Percentiles rank a stretch among this genome's conserved stretches.
Evolutionary conservation across 768 basidiomycete genomes (phyloP).

Genomic region (Phylloporus sp.): DNA sequence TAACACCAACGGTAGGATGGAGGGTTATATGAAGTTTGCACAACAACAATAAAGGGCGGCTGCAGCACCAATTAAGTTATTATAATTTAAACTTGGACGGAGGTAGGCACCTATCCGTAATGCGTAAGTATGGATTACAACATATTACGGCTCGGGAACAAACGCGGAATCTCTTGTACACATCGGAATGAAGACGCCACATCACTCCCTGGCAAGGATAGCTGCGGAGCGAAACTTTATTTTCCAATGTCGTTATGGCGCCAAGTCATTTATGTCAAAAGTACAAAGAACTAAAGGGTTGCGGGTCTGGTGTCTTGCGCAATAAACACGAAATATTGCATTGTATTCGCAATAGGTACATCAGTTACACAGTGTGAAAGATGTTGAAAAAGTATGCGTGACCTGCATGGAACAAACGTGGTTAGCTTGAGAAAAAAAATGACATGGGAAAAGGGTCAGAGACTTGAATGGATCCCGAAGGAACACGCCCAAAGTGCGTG

Average conservation of each 20-base stretch:
- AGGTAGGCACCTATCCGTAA: slow-evolving; percentile 8
- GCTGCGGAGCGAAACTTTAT: slow-evolving; percentile 3
- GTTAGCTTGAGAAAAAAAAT: slow-evolving; percentile 14
- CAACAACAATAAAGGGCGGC: neutral
- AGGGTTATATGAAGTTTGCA: neutral
- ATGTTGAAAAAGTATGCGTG: neutral
- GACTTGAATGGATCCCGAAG: slow-evolving; percentile 83
- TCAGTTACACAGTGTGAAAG: neutral
- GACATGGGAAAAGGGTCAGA: slow-evolving; percentile 43
- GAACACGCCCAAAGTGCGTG: slow-evolving; percentile 57
- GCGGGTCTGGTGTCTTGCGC: neutral
- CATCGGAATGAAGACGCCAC: slow-evolving; percentile 20
- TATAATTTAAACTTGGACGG: slow-evolving; percentile 18
- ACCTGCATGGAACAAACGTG: neutral
- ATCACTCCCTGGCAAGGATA: slow-evolving; percentile 9
- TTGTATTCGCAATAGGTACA: slow-evolving; percentile 17
- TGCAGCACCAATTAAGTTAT: slow-evolving; percentile 1
- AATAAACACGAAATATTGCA: slow-evolving; percentile 4
- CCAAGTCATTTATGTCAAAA: slow-evolving; percentile 2
- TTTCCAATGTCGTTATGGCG: neutral
- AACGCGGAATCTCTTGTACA: slow-evolving; percentile 9
- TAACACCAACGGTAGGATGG: neutral
- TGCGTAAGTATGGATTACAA: slow-evolving; percentile 12
- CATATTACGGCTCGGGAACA: slow-evolving; percentile 16
- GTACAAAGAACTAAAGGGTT: neutral